Evolutionary conservation across 371 early-diverging fungal species (phyloP).

Genomic region (Rhizopus stolonifer): DNA sequence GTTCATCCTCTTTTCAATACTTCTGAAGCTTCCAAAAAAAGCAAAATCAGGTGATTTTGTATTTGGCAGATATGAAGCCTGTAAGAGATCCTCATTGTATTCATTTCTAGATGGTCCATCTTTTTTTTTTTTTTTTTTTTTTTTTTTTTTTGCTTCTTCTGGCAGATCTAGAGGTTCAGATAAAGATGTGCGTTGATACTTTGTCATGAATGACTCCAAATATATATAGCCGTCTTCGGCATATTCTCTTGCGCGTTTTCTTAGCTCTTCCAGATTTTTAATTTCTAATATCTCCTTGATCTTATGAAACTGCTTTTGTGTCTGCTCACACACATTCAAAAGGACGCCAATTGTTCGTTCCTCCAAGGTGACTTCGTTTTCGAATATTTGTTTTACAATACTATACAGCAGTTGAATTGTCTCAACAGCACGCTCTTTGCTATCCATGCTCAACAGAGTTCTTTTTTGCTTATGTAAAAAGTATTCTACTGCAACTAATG

Average conservation of each 20-base stretch:
- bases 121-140: constrained; percentile 8
- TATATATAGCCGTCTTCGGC: constrained; percentile 6
- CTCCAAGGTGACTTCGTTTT: constrained; percentile 17
- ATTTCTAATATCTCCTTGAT: constrained; percentile 11
- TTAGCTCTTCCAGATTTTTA: constrained; percentile 13
- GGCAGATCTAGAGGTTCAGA: constrained; percentile 4
- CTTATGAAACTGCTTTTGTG: constrained; percentile 14
- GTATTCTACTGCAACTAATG: constrained; percentile 16
- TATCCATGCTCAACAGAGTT: constrained; percentile 16
- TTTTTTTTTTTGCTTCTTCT: no score
- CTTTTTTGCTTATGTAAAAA: constrained; percentile 17
- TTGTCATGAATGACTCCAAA: constrained; percentile 7
- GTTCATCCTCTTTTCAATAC: background rate
- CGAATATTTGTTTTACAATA: constrained; percentile 13
- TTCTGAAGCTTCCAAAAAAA: background rate
- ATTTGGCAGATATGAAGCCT: background rate
- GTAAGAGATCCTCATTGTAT: constrained; percentile 6
- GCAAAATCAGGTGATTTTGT: background rate
- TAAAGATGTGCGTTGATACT: constrained; percentile 6
- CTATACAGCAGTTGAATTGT: constrained; percentile 12
- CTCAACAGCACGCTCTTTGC: constrained; percentile 15
- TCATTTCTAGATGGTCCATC: constrained; percentile 6
- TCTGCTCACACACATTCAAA: constrained; percentile 14
- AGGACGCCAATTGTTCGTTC: constrained; percentile 12
- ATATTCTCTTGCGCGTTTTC: constrained; percentile 7